Evolutionary conservation across 257 asterid species (phyloP).

Genomic region (Rehmannia glutinosa): DNA sequence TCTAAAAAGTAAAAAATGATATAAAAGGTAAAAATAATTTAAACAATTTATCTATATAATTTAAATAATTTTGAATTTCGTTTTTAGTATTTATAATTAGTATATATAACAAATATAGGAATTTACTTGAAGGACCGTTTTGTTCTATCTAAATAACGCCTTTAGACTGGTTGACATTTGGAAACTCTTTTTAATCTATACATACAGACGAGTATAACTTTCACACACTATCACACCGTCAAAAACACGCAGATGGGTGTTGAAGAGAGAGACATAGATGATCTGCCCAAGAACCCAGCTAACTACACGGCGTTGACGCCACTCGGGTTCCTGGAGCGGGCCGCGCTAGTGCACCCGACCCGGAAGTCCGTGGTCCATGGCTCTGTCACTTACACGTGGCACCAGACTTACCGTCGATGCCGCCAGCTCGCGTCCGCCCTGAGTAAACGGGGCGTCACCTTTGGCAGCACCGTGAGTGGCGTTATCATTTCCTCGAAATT

Average conservation of each 20-base stretch:
- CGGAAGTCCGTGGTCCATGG: slow-evolving; percentile 74
- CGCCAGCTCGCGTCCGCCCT: slow-evolving; percentile 94
- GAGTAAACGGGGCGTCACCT: slow-evolving; percentile 48
- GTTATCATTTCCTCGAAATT: not conserved
- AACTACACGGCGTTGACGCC: slow-evolving; percentile 85
- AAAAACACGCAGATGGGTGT: slow-evolving; percentile 23
- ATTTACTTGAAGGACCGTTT: too few relatives aligned
- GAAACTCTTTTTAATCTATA: too few relatives aligned
- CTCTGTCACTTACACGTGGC: slow-evolving; percentile 69
- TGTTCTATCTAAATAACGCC: too few relatives aligned
- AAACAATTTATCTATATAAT: too few relatives aligned
- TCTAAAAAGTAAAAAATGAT: too few relatives aligned
- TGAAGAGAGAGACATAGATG: slow-evolving; percentile 71
- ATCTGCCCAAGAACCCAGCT: slow-evolving; percentile 80
- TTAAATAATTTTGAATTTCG: too few relatives aligned
- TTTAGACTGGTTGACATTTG: too few relatives aligned
- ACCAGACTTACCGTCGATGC: slow-evolving; percentile 85
- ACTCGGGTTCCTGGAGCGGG: slow-evolving; percentile 74
- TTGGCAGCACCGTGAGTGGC: slow-evolving; percentile 71
- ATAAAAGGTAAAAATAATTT: too few relatives aligned
- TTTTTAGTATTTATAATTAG: too few relatives aligned
- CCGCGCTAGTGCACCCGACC: slow-evolving; percentile 72
- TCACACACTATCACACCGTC: not conserved
- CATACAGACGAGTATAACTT: too few relatives aligned
- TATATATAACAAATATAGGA: too few relatives aligned